These are phyloP conservation scores for Amphicarpaea edgeworthii DNA, from an alignment of 306 rosid genomes.

Conservation along the genomic window DNA sequence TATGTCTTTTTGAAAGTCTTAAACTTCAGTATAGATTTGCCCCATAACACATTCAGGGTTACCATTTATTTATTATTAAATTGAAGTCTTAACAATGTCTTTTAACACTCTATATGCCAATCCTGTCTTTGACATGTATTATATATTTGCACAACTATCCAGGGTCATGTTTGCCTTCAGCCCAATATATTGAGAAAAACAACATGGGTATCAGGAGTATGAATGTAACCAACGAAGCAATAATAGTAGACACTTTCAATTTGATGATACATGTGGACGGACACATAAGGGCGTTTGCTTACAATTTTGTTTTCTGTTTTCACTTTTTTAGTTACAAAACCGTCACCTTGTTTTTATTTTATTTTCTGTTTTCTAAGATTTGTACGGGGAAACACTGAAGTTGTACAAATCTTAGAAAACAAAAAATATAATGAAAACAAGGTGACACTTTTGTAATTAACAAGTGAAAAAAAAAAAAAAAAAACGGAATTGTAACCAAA, in stretches of 20 bases:
- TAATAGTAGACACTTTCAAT: neutral
- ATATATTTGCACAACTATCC: conserved; percentile 1
- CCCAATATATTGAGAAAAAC: neutral
- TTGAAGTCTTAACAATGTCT: neutral
- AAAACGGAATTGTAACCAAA: too few species aligned
- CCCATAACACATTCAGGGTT: neutral
- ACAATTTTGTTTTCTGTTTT: too few species aligned
- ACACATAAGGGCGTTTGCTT: too few species aligned
- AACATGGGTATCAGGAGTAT: neutral
- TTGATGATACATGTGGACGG: neutral
- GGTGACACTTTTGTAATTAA: too few species aligned
- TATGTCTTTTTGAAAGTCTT: neutral
- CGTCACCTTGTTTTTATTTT: too few species aligned
- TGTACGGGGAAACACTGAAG: too few species aligned
- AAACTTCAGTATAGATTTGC: neutral
- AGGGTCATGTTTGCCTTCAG: neutral
- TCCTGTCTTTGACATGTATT: neutral
- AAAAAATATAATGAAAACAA: too few species aligned
- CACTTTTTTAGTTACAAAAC: too few species aligned
- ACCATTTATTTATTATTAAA: neutral
- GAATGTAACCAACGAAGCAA: neutral
- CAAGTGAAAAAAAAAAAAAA: too few species aligned
- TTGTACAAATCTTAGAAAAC: too few species aligned
- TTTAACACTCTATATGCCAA: conserved; percentile 13
- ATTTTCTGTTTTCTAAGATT: too few species aligned